phyloP scores from a whole-genome alignment of 176 grass and related monocot genomes.

The Rhynchospora pubera region DNA sequence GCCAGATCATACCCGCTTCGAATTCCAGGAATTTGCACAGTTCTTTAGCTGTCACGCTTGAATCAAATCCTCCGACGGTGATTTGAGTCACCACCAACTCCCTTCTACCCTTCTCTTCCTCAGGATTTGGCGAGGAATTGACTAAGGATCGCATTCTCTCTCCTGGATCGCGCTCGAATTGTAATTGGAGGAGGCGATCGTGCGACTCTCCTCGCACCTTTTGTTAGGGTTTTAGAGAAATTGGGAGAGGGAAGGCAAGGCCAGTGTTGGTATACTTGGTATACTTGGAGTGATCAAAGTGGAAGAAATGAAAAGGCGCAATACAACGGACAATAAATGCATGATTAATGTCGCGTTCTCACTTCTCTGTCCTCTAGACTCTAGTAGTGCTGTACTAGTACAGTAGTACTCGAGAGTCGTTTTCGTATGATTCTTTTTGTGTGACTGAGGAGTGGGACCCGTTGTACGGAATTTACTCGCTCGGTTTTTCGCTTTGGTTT shows the following conservation, averaged over 20 bases:
- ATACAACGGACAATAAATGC: not conserved
- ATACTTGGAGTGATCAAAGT: not conserved
- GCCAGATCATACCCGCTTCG: conserved; percentile 71
- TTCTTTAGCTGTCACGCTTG: conserved; percentile 26
- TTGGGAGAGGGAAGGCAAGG: not conserved
- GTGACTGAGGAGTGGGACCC: not conserved
- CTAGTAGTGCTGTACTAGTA: too few relatives aligned
- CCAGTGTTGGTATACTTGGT: not conserved
- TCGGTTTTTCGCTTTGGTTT: too few relatives aligned
- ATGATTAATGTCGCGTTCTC: not conserved
- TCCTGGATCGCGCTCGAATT: not conserved
- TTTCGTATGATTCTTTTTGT: not conserved
- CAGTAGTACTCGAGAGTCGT: not conserved
- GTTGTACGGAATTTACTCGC: not conserved
- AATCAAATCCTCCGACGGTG: conserved; percentile 59
- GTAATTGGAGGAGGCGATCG: not conserved
- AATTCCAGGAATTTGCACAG: conserved; percentile 53
- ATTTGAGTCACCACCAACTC: conserved; percentile 57
- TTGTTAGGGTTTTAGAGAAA: not conserved
- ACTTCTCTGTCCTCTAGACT: too few relatives aligned
- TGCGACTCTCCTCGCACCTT: not conserved
- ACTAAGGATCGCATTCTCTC: not conserved
- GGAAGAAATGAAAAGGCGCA: not conserved
- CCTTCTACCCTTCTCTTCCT: not conserved
- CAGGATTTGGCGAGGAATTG: not conserved